Evolutionary conservation across 2,329 filamentous ascomycete species (phyloP).

Genomic region (Penicillium sp.): DNA sequence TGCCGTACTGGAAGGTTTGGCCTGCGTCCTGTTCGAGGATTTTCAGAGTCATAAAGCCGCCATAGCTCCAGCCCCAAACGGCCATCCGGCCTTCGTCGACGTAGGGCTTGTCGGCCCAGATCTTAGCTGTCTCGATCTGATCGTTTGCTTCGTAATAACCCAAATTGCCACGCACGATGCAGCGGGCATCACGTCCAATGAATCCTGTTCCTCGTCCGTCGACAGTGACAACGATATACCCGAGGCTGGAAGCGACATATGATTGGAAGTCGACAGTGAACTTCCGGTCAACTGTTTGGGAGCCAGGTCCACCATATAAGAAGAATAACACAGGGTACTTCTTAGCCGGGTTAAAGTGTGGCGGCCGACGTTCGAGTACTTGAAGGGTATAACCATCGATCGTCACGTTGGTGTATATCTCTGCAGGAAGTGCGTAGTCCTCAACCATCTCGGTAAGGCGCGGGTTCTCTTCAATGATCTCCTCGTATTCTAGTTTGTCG

Average conservation of each 20-base stretch:
- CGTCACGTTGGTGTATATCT: constrained; percentile 82
- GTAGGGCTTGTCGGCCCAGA: constrained; percentile 80
- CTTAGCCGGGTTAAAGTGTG: constrained; percentile 81
- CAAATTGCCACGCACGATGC: constrained; percentile 79
- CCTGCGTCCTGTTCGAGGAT: constrained; percentile 90
- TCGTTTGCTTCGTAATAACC: constrained; percentile 85
- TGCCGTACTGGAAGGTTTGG: constrained; percentile 89
- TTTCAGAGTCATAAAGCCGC: constrained; percentile 93
- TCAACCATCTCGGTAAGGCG: constrained; percentile 70
- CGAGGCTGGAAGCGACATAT: constrained; percentile 81
- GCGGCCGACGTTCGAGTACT: constrained; percentile 82
- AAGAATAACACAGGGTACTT: constrained; percentile 94
- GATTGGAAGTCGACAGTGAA: constrained; percentile 89
- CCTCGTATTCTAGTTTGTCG: constrained; percentile 66
- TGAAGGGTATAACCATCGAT: constrained; percentile 76
- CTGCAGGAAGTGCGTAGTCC: constrained; percentile 78
- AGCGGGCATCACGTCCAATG: constrained; percentile 81
- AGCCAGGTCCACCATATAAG: constrained; percentile 93
- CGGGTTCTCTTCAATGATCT: constrained; percentile 78
- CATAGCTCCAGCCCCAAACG: constrained; percentile 99
- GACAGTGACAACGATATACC: constrained; percentile 92
- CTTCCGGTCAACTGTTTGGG: constrained; percentile 79
- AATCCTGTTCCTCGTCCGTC: constrained; percentile 93
- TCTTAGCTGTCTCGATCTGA: constrained; percentile 87
- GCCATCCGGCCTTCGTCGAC: constrained; percentile 81